A percentile compares a stretch with the other conserved stretches of the same genome.
Evolutionary conservation across 2,329 filamentous ascomycete species (phyloP).

Genomic region (Botrytis deweyae): DNA sequence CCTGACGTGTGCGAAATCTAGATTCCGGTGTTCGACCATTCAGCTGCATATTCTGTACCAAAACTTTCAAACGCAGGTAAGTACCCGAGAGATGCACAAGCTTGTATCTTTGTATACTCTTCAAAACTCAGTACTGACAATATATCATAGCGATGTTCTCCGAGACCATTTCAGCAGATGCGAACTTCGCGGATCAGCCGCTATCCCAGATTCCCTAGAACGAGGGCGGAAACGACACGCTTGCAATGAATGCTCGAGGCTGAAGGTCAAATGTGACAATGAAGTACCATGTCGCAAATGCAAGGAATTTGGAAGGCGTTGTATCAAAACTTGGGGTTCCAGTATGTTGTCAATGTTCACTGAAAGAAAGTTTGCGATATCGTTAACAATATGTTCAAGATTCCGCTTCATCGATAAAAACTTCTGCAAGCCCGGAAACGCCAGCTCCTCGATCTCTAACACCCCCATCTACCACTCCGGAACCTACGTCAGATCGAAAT

Average conservation of each 20-base stretch:
- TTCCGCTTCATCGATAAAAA: slow-evolving; percentile 16
- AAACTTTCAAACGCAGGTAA: slow-evolving; percentile 40
- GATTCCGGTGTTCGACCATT: slow-evolving; percentile 38
- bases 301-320: slow-evolving; percentile 37
- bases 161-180: slow-evolving; percentile 40
- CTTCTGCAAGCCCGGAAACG: slow-evolving; percentile 32
- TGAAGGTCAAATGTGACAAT: slow-evolving; percentile 41
- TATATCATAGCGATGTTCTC: slow-evolving; percentile 36
- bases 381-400: slow-evolving; percentile 16
- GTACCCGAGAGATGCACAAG: background rate
- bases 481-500: slow-evolving; percentile 36
- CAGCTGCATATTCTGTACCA: slow-evolving; percentile 40
- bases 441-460: slow-evolving; percentile 21
- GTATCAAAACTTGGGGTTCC: slow-evolving; percentile 34
- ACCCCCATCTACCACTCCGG: slow-evolving; percentile 30
- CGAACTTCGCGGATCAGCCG: slow-evolving; percentile 34
- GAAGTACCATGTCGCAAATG: slow-evolving; percentile 39
- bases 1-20: slow-evolving; percentile 26
- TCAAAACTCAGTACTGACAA: background rate
- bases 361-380: slow-evolving; percentile 7
- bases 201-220: slow-evolving; percentile 38
- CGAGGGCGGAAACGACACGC: slow-evolving; percentile 40
- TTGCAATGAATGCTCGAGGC: slow-evolving; percentile 39
- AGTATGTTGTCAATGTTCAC: slow-evolving; percentile 20
- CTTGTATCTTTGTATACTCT: background rate